phyloP scores from a whole-genome alignment of 176 grass and related monocot genomes.

The Oryza meridionalis region DNA sequence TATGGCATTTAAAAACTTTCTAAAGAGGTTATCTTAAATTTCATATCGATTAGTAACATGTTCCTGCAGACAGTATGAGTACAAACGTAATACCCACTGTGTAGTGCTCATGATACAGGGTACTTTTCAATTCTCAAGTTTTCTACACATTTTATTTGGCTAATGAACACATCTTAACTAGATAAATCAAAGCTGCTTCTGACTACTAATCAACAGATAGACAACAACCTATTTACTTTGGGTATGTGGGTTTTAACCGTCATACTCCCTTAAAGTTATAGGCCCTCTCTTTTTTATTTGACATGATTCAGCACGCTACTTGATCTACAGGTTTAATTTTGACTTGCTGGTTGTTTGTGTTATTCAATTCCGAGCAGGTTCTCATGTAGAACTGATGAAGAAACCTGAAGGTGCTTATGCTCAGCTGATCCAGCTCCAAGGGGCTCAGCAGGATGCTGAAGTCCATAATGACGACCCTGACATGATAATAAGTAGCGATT shows the following conservation, averaged over 20 bases:
- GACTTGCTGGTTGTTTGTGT: constrained; percentile 13
- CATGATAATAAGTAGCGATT: constrained; percentile 31
- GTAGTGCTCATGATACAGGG: background rate
- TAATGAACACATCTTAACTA: background rate
- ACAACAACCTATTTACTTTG: background rate
- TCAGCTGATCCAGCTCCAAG: constrained; percentile 80
- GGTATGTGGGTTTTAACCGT: background rate
- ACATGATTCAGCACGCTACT: background rate
- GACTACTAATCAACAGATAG: background rate
- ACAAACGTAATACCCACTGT: background rate
- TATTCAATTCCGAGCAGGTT: constrained; percentile 56
- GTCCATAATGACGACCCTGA: constrained; percentile 33
- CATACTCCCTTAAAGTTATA: background rate
- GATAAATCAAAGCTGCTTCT: background rate
- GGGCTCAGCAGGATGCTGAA: constrained; percentile 40
- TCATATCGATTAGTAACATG: background rate
- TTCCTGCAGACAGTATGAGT: background rate
- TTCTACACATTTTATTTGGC: background rate
- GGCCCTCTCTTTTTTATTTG: no score
- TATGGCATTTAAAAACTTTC: constrained; percentile 35
- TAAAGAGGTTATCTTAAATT: background rate
- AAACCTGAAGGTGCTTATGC: constrained; percentile 70
- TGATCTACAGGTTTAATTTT: background rate
- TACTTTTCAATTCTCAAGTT: background rate
- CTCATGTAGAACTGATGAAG: constrained; percentile 63